Percentiles rank a stretch among this genome's conserved stretches.
phyloP scores from a whole-genome alignment of 371 early-diverging fungal genomes.

The Rhizopus delemar region DNA sequence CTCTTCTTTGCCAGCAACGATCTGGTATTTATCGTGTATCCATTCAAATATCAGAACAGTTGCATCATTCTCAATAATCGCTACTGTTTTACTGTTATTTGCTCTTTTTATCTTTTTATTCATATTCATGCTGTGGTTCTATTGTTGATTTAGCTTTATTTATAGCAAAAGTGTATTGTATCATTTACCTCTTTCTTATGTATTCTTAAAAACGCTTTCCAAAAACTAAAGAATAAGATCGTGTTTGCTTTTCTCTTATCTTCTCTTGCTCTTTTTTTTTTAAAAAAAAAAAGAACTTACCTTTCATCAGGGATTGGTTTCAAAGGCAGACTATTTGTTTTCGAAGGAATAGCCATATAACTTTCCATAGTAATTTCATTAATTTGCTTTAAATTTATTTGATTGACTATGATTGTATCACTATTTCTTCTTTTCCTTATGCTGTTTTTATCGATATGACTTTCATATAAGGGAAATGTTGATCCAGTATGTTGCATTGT shows the following conservation, averaged over 20 bases:
- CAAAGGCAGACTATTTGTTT: slow-evolving; percentile 28
- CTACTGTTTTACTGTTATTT: slow-evolving; percentile 19
- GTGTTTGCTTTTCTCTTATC: slow-evolving; percentile 9
- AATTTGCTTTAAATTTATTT: not conserved
- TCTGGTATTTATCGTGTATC: slow-evolving; percentile 48
- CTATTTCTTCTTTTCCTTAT: slow-evolving; percentile 3
- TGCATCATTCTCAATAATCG: slow-evolving; percentile 42
- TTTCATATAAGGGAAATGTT: no score
- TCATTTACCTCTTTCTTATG: slow-evolving; percentile 11
- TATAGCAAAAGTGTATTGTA: not conserved
- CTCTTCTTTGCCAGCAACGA: slow-evolving; percentile 60
- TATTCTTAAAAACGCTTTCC: slow-evolving; percentile 15
- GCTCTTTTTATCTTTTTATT: slow-evolving; percentile 8
- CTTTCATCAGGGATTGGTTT: not conserved
- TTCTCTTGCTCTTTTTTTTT: not conserved
- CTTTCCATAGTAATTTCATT: not conserved
- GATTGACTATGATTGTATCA: not conserved
- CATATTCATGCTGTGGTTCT: no score
- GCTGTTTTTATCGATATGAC: not conserved
- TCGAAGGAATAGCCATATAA: slow-evolving; percentile 21
- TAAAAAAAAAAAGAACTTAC: not conserved
- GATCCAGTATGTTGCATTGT: no score
- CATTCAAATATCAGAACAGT: slow-evolving; percentile 56
- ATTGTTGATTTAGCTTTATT: no score
- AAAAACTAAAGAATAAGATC: slow-evolving; percentile 1